phyloP scores from a whole-genome alignment of 2,329 filamentous ascomycete species.

The Aspergillus caelatus region DNA sequence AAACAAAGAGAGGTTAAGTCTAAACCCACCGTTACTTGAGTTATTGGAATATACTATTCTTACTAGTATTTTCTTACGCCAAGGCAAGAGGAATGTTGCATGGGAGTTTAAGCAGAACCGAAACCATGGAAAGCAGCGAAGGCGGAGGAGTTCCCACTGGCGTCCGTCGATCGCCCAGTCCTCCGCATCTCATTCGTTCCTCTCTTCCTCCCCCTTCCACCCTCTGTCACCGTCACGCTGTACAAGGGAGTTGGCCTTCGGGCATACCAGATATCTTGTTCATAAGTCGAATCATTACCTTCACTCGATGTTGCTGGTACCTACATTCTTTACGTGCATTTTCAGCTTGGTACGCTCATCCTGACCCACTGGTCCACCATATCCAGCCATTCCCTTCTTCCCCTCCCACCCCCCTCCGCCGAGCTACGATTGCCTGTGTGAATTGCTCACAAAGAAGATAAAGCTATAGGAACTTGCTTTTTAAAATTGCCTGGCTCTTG shows the following conservation, averaged over 20 bases:
- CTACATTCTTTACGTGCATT: background rate
- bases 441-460: conserved; percentile 1
- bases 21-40: background rate
- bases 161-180: background rate
- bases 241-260: background rate
- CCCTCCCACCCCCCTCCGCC: conserved; percentile 1
- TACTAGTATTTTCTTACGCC: background rate
- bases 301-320: background rate
- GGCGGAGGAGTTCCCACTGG: conserved; percentile 7
- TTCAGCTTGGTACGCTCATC: background rate
- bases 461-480: background rate
- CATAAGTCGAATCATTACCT: background rate
- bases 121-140: background rate
- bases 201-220: background rate
- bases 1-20: background rate
- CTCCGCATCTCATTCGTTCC: conserved; percentile 4
- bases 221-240: background rate
- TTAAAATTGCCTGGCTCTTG: background rate
- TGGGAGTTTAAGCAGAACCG: conserved; percentile 3
- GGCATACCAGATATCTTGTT: background rate
- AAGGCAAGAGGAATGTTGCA: background rate
- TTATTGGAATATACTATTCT: background rate
- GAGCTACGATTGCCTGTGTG: background rate
- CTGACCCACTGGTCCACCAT: background rate
- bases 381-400: background rate